Evolutionary conservation across 768 basidiomycete species (phyloP).

Genomic region (Termitomyces sp.): DNA sequence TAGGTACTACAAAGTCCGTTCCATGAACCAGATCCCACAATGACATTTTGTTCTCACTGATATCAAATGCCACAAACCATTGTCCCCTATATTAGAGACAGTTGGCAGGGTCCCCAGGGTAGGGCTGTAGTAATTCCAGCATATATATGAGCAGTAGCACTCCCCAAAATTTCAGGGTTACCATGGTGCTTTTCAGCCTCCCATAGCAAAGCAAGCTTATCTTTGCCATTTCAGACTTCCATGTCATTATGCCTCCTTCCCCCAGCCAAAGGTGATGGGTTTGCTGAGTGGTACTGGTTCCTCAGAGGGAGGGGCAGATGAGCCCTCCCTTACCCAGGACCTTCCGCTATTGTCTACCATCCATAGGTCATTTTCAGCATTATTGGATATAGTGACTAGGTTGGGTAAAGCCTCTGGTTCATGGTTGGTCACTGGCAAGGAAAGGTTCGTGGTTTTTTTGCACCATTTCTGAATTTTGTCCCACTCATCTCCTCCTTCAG

Average conservation of each 20-base stretch:
- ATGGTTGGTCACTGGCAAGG: too few species aligned
- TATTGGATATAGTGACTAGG: too few species aligned
- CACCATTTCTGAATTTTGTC: too few species aligned
- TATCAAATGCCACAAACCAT: not conserved
- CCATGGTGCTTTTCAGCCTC: not conserved
- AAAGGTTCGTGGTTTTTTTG: too few species aligned
- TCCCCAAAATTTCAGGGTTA: not conserved
- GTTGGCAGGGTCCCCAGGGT: not conserved
- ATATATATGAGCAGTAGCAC: not conserved
- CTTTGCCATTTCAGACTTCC: not conserved
- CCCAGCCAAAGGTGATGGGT: too few species aligned
- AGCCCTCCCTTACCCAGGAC: too few species aligned
- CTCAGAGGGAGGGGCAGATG: too few species aligned
- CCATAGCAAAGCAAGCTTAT: fast-evolving
- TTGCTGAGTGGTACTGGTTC: too few species aligned
- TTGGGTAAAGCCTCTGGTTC: too few species aligned
- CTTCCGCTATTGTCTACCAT: too few species aligned
- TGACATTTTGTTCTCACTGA: not conserved
- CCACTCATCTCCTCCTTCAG: too few species aligned
- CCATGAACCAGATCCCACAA: not conserved
- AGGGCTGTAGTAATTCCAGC: not conserved
- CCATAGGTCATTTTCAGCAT: too few species aligned
- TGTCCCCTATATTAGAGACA: not conserved
- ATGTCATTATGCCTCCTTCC: not conserved
- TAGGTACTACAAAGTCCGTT: not conserved